These are phyloP conservation scores for Bruguiera parviflora DNA, from an alignment of 345 rosid species.

Conservation along the genomic window DNA sequence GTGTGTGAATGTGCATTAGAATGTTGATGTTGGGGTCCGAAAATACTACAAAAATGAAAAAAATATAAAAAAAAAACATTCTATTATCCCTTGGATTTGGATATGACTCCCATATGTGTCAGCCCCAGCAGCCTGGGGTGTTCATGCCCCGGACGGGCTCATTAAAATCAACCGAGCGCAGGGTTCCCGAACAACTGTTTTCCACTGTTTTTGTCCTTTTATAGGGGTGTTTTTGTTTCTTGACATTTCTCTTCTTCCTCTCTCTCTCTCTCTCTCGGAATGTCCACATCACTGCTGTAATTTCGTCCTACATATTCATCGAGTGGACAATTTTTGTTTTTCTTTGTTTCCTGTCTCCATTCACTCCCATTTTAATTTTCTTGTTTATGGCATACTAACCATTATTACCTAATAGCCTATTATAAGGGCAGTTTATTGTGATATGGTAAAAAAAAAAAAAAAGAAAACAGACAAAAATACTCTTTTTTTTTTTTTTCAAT, in stretches of 20 bases:
- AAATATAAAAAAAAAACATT: slow-evolving; percentile 8
- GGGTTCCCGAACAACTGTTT: slow-evolving; percentile 24
- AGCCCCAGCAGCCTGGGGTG: neutral
- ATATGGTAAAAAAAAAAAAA: too few species aligned
- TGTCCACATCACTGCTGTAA: slow-evolving; percentile 38
- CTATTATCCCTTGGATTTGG: slow-evolving; percentile 4
- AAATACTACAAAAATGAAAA: neutral
- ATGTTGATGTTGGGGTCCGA: neutral
- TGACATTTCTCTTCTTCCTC: neutral
- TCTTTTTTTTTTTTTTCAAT: too few species aligned
- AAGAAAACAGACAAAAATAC: too few species aligned
- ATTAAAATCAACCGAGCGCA: slow-evolving; percentile 3
- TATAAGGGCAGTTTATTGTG: too few species aligned
- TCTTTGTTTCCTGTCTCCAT: slow-evolving; percentile 1
- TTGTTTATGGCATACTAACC: too few species aligned
- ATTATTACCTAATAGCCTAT: too few species aligned
- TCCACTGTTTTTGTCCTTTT: slow-evolving; percentile 29
- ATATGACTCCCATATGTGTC: neutral
- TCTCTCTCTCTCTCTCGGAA: slow-evolving; percentile 6
- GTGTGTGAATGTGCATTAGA: neutral
- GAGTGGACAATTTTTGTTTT: too few species aligned
- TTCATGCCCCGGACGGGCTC: neutral
- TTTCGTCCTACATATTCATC: neutral
- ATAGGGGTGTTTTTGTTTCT: slow-evolving; percentile 10
- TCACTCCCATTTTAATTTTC: too few species aligned